Conservation (phyloP, 179 eudicot species). For the Pouteria campechiana region DNA sequence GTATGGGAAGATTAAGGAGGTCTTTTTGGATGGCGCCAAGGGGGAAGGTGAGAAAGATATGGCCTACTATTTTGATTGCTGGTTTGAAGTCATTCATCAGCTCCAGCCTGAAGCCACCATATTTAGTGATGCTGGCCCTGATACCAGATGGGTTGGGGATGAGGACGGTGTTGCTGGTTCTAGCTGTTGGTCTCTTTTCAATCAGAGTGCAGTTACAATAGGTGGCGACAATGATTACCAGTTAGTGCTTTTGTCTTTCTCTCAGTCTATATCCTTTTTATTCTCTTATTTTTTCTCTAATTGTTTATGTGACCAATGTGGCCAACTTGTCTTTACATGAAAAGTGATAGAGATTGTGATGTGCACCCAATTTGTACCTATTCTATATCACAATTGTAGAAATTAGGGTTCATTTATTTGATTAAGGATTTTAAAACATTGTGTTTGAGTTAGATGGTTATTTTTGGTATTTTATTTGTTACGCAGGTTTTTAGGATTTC, state of each 20-base stretch:
- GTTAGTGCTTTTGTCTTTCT: constrained; percentile 39
- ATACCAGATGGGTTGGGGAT: constrained; percentile 76
- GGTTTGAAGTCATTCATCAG: constrained; percentile 77
- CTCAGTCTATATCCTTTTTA: no score
- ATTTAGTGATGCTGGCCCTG: constrained; percentile 87
- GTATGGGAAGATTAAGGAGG: constrained; percentile 63
- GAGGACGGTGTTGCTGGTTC: constrained; percentile 61
- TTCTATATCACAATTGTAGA: no score
- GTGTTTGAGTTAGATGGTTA: no score
- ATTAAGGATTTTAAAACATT: no score
- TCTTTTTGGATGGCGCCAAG: constrained; percentile 77
- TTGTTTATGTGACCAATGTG: no score
- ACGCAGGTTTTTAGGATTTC: no score
- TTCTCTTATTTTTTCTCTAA: no score
- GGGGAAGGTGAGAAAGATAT: constrained; percentile 77
- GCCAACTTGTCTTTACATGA: no score
- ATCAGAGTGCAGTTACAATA: constrained; percentile 41
- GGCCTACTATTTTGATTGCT: constrained; percentile 66
- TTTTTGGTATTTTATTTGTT: no score
- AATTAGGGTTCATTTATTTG: no score
- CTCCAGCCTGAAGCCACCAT: constrained; percentile 64
- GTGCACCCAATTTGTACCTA: no score
- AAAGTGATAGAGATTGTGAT: no score
- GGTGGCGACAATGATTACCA: constrained; percentile 49
- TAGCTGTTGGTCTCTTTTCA: constrained; percentile 81